A percentile compares a stretch with the other conserved stretches of the same genome.
Evolutionary conservation across 164 flowering plant species (phyloP).

Genomic region (Magnolia kwangsiensis): DNA sequence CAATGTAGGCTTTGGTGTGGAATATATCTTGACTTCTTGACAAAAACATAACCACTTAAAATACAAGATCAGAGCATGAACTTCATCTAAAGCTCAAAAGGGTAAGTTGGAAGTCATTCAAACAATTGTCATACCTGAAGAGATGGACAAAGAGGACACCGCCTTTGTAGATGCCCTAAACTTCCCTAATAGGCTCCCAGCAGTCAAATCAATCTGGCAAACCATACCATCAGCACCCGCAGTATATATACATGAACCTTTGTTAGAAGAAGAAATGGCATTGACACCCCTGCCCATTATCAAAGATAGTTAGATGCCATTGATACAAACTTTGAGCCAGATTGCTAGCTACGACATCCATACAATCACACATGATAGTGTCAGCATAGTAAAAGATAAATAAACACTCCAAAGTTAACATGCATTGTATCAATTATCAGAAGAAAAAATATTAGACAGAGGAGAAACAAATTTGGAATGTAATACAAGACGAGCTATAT

Average conservation of each 20-base stretch:
- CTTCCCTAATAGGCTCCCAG: conserved; percentile 60
- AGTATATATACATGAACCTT: conserved; percentile 58
- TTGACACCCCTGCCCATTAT: conserved; percentile 66
- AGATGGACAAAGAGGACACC: conserved; percentile 65
- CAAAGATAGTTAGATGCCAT: neutral
- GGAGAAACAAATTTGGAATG: neutral
- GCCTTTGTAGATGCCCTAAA: conserved; percentile 77
- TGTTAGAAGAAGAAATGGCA: conserved; percentile 55
- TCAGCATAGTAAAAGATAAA: neutral
- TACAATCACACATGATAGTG: neutral
- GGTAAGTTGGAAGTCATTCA: neutral
- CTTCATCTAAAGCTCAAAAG: neutral
- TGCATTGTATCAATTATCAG: neutral
- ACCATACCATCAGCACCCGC: conserved; percentile 92
- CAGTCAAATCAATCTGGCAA: conserved; percentile 56
- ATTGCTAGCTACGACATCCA: neutral
- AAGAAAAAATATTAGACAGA: neutral
- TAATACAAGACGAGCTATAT: neutral
- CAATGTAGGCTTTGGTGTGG: too few species aligned
- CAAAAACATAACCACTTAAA: neutral
- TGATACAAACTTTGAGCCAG: neutral
- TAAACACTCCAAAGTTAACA: neutral
- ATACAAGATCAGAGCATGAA: neutral
- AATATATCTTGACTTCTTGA: neutral
- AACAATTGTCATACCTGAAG: conserved; percentile 48